These are phyloP conservation scores for Ramalina intermedia DNA, from an alignment of 495 filamentous ascomycete genomes.

Conservation along the genomic window DNA sequence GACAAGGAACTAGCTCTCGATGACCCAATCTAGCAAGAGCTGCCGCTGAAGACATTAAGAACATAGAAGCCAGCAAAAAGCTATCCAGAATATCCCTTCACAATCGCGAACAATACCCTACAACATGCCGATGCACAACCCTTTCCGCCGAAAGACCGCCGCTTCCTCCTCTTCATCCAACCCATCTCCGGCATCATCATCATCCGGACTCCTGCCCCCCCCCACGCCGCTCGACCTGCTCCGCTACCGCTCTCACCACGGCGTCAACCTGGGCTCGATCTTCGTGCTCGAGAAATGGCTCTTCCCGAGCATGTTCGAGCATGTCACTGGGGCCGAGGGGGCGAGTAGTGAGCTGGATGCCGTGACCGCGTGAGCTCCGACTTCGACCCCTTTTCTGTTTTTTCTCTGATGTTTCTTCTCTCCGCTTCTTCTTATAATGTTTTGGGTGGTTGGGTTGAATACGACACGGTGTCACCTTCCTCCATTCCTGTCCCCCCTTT, in stretches of 20 bases:
- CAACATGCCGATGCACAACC: too few relatives aligned
- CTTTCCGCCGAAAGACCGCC: too few relatives aligned
- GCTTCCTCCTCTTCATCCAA: constrained; percentile 56
- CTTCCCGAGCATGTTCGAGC: constrained; percentile 25
- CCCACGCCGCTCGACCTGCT: constrained; percentile 30
- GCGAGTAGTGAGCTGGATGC: constrained; percentile 31
- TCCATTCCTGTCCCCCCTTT: too few relatives aligned
- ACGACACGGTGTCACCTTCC: too few relatives aligned
- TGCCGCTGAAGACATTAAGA: too few relatives aligned
- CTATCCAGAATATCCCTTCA: too few relatives aligned
- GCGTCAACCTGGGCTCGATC: constrained; percentile 39
- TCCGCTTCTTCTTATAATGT: neutral
- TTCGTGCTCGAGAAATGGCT: constrained; percentile 45
- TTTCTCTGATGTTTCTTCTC: neutral
- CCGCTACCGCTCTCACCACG: constrained; percentile 41
- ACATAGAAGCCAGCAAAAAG: too few relatives aligned
- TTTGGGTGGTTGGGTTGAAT: too few relatives aligned
- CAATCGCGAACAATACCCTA: too few relatives aligned
- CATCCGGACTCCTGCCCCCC: constrained; percentile 29
- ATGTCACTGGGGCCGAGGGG: neutral
- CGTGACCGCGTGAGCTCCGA: constrained; percentile 19
- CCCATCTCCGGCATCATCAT: constrained; percentile 27
- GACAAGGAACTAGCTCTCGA: too few relatives aligned
- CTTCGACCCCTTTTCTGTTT: neutral
- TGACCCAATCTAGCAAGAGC: too few relatives aligned